These are phyloP conservation scores for Colletotrichum lupini DNA, from an alignment of 2,329 filamentous ascomycete genomes.

Conservation along the genomic window DNA sequence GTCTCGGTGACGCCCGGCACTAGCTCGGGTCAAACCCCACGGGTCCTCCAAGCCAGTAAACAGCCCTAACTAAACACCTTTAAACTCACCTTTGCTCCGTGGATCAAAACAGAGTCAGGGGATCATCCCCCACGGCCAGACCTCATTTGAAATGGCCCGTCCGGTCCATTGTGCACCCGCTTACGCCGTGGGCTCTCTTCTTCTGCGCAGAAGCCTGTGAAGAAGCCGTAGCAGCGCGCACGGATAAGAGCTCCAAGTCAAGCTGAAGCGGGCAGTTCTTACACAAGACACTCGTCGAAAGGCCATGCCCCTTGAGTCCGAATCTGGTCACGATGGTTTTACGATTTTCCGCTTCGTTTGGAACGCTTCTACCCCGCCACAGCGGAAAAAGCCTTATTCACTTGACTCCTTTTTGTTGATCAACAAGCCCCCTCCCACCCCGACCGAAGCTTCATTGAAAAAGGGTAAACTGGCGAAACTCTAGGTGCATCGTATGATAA, in stretches of 20 bases:
- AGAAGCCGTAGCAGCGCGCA: not conserved
- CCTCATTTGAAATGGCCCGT: not conserved
- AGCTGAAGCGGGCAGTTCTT: not conserved
- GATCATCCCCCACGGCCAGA: not conserved
- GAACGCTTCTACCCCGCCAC: not conserved
- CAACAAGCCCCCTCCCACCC: not conserved
- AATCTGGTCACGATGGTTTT: not conserved
- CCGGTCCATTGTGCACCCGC: not conserved
- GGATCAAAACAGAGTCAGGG: not conserved
- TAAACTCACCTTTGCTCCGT: not conserved
- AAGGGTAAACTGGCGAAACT: conserved; percentile 3
- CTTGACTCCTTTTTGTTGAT: not conserved
- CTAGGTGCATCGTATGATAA: not conserved
- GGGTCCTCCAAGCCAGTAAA: not conserved
- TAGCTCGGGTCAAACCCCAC: not conserved
- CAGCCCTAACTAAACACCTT: conserved; percentile 2
- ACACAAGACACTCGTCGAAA: not conserved
- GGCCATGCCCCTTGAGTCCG: not conserved
- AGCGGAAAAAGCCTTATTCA: conserved; percentile 3
- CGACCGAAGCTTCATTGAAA: not conserved
- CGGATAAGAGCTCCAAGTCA: not conserved
- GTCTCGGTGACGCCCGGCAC: conserved; percentile 13
- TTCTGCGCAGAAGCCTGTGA: not conserved
- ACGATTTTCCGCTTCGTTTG: not conserved
- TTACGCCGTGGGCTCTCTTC: not conserved